These are phyloP conservation scores for Aquanectria penicillioides DNA, from an alignment of 2,329 filamentous ascomycete species.

Conservation along the genomic window DNA sequence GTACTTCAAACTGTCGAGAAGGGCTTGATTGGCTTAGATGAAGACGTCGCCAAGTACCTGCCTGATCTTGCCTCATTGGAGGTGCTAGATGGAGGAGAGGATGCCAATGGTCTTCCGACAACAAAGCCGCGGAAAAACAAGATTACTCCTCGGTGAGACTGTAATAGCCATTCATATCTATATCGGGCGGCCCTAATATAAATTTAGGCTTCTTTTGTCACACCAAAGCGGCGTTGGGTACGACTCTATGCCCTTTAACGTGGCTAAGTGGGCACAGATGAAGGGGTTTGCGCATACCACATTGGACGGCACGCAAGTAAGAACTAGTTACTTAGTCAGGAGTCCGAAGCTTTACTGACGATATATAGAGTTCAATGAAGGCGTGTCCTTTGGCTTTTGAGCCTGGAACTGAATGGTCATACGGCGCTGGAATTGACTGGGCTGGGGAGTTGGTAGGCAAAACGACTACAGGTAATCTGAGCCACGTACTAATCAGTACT, in stretches of 20 bases:
- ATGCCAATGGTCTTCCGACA: background rate
- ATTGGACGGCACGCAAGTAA: background rate
- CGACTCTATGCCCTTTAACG: background rate
- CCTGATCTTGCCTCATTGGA: slow-evolving; percentile 1
- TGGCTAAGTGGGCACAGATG: background rate
- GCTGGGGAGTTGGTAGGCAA: background rate
- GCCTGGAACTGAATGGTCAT: slow-evolving; percentile 4
- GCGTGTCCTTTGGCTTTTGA: background rate
- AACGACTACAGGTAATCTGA: background rate
- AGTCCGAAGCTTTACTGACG: background rate
- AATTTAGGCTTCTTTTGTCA: slow-evolving; percentile 1
- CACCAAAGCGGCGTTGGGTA: slow-evolving; percentile 14
- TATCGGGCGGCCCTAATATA: background rate
- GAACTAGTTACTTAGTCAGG: background rate
- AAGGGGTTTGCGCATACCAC: background rate
- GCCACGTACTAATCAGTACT: background rate
- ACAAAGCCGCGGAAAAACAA: background rate
- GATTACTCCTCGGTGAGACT: slow-evolving; percentile 1
- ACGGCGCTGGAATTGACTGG: slow-evolving; percentile 6
- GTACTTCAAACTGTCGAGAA: background rate
- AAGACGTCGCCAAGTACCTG: background rate
- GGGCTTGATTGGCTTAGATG: slow-evolving; percentile 5
- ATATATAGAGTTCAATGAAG: background rate
- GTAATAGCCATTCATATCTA: too few relatives aligned
- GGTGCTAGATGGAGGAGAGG: background rate